Percentiles rank a stretch among this genome's conserved stretches.
These are phyloP conservation scores for Chlorella sp. DNA, from an alignment of 139 green algal species.

Conservation along the genomic window DNA sequence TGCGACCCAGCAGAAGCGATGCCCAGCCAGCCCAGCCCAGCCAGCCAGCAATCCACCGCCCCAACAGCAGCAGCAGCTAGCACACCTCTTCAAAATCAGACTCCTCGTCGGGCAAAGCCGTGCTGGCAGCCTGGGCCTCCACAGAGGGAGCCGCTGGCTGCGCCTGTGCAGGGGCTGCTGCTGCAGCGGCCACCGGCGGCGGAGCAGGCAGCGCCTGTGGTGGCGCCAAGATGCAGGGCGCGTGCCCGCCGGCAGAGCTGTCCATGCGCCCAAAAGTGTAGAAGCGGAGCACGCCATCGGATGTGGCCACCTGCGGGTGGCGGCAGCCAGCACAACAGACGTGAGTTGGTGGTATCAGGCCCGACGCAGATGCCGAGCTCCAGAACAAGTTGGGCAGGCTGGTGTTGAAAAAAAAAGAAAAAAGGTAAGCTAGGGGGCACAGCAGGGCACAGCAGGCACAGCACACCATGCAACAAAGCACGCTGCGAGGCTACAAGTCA, in stretches of 20 bases:
- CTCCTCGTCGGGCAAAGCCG: constrained; percentile 25
- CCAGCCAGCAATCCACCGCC: not conserved
- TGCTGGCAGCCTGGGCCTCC: constrained; percentile 13
- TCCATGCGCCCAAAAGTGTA: constrained; percentile 53
- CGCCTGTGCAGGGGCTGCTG: not conserved
- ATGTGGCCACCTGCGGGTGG: constrained; percentile 51
- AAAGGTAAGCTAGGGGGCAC: too few relatives aligned
- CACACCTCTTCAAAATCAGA: constrained; percentile 14
- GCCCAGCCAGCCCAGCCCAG: not conserved
- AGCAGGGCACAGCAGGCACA: too few relatives aligned
- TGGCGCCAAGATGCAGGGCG: not conserved
- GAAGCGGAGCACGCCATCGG: constrained; percentile 62
- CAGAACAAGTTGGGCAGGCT: too few relatives aligned
- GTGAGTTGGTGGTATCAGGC: too few relatives aligned
- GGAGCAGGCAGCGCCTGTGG: constrained; percentile 1
- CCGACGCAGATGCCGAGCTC: too few relatives aligned
- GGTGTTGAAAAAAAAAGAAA: too few relatives aligned
- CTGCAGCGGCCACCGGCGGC: not conserved
- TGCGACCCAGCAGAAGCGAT: not conserved
- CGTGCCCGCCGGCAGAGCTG: not conserved
- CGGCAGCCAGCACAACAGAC: not conserved
- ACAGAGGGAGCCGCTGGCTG: not conserved
- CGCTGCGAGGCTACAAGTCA: too few relatives aligned
- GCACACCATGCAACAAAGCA: too few relatives aligned
- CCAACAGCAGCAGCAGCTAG: not conserved